Evolutionary conservation across 768 basidiomycete species (phyloP).

Genomic region (Mycena olivaceomarginata): DNA sequence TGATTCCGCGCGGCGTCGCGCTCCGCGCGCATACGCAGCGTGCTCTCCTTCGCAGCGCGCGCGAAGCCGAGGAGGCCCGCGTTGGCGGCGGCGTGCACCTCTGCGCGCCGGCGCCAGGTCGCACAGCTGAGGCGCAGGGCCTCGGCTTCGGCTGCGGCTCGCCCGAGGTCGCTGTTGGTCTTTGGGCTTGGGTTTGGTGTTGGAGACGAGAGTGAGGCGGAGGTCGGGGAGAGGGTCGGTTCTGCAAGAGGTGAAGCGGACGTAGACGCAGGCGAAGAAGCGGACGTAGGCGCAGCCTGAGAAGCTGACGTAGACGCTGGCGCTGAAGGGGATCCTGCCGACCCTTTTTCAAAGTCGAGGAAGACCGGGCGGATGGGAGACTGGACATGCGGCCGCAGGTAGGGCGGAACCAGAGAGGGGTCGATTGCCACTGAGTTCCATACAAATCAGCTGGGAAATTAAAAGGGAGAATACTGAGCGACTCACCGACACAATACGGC

Average conservation of each 20-base stretch:
- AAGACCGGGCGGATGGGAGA: slow-evolving; percentile 35
- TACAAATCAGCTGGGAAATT: background rate
- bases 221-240: background rate
- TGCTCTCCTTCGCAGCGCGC: slow-evolving; percentile 9
- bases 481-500: slow-evolving; percentile 32
- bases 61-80: slow-evolving; percentile 30
- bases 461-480: background rate
- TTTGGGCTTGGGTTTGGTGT: background rate
- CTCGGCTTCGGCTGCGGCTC: slow-evolving; percentile 5
- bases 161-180: slow-evolving; percentile 7
- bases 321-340: background rate
- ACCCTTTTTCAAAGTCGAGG: background rate
- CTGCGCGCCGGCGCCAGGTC: slow-evolving; percentile 38
- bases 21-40: slow-evolving; percentile 33
- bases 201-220: background rate
- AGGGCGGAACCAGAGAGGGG: slow-evolving; percentile 29
- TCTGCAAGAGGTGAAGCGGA: background rate
- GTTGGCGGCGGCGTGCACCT: slow-evolving; percentile 40
- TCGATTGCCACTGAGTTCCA: slow-evolving; percentile 31
- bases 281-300: background rate
- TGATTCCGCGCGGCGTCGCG: slow-evolving; percentile 23
- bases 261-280: background rate
- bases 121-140: slow-evolving; percentile 27
- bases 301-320: background rate
- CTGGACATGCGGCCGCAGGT: slow-evolving; percentile 36